These are phyloP conservation scores for Backusella sp. DNA, from an alignment of 192 early-diverging fungal species.

Conservation along the genomic window DNA sequence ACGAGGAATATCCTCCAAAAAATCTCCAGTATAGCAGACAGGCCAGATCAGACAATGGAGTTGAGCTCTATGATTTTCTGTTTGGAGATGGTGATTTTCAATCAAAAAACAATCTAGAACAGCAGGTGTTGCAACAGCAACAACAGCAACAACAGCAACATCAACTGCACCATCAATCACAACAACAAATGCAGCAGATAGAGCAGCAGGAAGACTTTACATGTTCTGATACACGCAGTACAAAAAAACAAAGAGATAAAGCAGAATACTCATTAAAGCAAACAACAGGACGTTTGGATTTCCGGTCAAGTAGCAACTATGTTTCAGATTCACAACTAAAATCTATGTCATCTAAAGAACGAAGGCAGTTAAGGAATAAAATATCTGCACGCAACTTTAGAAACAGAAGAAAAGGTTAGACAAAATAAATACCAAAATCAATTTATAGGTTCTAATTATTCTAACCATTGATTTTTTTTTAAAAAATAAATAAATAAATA, in stretches of 20 bases:
- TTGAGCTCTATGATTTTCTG: background rate
- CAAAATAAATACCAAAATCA: background rate
- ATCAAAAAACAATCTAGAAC: background rate
- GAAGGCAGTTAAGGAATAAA: conserved; percentile 25
- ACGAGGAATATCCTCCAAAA: background rate
- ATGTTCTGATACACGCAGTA: background rate
- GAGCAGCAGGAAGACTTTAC: background rate
- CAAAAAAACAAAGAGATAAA: background rate
- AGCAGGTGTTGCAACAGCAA: background rate
- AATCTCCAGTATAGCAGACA: background rate
- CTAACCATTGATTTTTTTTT: background rate
- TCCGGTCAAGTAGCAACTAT: background rate
- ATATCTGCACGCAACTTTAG: conserved; percentile 28
- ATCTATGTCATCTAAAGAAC: conserved; percentile 18
- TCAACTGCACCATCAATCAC: too few species aligned
- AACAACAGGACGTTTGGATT: conserved; percentile 4
- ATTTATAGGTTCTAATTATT: background rate
- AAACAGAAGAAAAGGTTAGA: conserved; percentile 19
- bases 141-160: background rate
- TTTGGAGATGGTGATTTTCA: background rate
- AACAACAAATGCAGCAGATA: too few species aligned
- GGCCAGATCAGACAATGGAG: background rate
- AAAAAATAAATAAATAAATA: too few species aligned
- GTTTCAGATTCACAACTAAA: background rate
- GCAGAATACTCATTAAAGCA: background rate